phyloP scores from a whole-genome alignment of 2,329 filamentous ascomycete genomes.

The Colletotrichum sp. region DNA sequence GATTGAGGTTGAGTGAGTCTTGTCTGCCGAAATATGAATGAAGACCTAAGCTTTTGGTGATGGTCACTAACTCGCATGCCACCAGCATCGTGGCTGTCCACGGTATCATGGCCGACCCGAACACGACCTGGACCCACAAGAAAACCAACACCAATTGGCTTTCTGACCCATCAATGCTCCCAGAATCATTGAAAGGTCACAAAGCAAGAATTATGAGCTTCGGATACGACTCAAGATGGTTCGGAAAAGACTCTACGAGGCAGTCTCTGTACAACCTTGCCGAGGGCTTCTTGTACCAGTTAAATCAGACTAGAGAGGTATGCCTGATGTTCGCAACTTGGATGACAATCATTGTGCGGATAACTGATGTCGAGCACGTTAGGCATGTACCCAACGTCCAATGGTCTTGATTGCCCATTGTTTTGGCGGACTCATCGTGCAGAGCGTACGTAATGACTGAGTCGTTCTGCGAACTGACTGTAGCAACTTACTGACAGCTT shows the following conservation, averaged over 20 bases:
- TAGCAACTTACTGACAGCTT: not conserved
- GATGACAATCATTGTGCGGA: not conserved
- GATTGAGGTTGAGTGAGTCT: not conserved
- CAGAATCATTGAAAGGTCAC: not conserved
- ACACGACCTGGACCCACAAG: conserved; percentile 14
- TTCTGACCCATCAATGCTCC: not conserved
- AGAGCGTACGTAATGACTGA: not conserved
- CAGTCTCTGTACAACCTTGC: not conserved
- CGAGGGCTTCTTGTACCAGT: not conserved
- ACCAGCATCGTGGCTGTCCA: not conserved
- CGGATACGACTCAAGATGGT: not conserved
- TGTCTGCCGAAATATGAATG: not conserved
- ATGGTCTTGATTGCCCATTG: not conserved
- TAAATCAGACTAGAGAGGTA: not conserved
- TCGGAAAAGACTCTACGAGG: not conserved
- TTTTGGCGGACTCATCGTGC: not conserved
- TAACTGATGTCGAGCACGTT: not conserved
- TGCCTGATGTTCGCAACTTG: not conserved
- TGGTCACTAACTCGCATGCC: not conserved
- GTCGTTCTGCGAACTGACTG: not conserved
- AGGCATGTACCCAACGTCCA: not conserved
- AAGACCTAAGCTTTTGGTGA: not conserved
- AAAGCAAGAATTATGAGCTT: not conserved
- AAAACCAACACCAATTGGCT: not conserved
- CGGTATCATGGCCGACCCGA: not conserved